Evolutionary conservation across 176 grass and related monocot genomes (phyloP).

Genomic region (Ampelocalamus luodianensis): DNA sequence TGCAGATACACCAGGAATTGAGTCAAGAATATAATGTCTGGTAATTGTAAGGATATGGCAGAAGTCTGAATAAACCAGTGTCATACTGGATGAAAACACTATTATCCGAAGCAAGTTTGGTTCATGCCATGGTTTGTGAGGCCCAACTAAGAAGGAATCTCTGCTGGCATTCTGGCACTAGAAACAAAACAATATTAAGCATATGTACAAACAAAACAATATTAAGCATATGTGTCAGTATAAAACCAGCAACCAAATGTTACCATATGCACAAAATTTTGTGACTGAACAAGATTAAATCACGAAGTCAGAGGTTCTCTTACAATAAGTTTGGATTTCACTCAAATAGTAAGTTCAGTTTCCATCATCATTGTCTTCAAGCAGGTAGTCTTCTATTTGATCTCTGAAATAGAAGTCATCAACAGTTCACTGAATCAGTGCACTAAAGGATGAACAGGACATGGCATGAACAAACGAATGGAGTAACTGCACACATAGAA

Average conservation of each 20-base stretch:
- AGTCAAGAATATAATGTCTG: constrained; percentile 2
- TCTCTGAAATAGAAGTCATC: constrained; percentile 56
- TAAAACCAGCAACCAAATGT: not conserved
- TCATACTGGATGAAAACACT: constrained; percentile 28
- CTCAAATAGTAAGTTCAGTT: constrained; percentile 45
- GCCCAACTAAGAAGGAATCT: constrained; percentile 28
- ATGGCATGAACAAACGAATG: constrained; percentile 16
- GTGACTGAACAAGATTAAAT: constrained; percentile 8
- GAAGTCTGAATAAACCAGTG: constrained; percentile 23
- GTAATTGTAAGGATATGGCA: not conserved
- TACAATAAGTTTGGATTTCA: constrained; percentile 27
- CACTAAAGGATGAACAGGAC: constrained; percentile 36
- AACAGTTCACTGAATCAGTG: constrained; percentile 40
- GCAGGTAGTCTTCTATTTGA: constrained; percentile 73
- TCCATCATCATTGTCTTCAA: constrained; percentile 45
- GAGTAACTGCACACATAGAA: constrained; percentile 24
- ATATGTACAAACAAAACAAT: constrained; percentile 43
- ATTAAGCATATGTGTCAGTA: constrained; percentile 23
- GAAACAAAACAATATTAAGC: constrained; percentile 39
- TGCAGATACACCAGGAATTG: constrained; percentile 14
- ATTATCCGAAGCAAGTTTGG: constrained; percentile 35
- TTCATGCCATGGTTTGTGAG: constrained; percentile 15
- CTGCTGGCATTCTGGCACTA: constrained; percentile 43
- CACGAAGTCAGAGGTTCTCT: constrained; percentile 21
- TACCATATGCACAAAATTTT: constrained; percentile 2